phyloP scores from a whole-genome alignment of 805 yeast genomes.

The Hanseniaspora nectarophila region DNA sequence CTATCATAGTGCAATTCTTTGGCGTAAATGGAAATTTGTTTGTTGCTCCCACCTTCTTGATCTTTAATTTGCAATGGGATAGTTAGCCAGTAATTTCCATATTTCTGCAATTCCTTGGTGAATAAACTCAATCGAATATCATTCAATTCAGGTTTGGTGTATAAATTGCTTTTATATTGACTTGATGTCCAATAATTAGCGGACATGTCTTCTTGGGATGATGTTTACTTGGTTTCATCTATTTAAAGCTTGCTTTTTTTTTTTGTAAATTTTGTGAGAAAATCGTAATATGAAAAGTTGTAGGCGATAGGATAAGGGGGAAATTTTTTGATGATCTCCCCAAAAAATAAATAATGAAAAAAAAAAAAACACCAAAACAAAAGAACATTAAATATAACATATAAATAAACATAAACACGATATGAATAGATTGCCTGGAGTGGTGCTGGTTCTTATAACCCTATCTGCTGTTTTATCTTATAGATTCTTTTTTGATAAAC shows the following conservation, averaged over 20 bases:
- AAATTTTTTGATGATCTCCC: too few species aligned
- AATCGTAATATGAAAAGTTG: not conserved
- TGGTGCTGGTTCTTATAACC: not conserved
- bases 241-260: not conserved
- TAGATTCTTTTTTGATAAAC: not conserved
- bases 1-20: slow-evolving; percentile 31
- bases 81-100: slow-evolving; percentile 10
- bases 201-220: slow-evolving; percentile 34
- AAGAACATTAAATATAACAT: too few species aligned
- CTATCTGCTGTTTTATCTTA: not conserved
- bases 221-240: not conserved
- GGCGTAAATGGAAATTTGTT: slow-evolving; percentile 32
- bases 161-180: slow-evolving; percentile 38
- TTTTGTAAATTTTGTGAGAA: too few species aligned
- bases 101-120: slow-evolving; percentile 6
- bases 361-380: too few species aligned
- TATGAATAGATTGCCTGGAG: not conserved
- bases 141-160: slow-evolving; percentile 8
- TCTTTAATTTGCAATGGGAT: slow-evolving; percentile 6
- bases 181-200: slow-evolving; percentile 84
- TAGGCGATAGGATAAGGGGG: too few species aligned
- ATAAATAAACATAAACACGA: too few species aligned
- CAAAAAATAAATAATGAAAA: too few species aligned
- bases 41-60: slow-evolving; percentile 24
- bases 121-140: slow-evolving; percentile 10